Conservation (phyloP, 225 moss, liverwort and hornwort genomes). For the Antitrichia curtipendula region DNA sequence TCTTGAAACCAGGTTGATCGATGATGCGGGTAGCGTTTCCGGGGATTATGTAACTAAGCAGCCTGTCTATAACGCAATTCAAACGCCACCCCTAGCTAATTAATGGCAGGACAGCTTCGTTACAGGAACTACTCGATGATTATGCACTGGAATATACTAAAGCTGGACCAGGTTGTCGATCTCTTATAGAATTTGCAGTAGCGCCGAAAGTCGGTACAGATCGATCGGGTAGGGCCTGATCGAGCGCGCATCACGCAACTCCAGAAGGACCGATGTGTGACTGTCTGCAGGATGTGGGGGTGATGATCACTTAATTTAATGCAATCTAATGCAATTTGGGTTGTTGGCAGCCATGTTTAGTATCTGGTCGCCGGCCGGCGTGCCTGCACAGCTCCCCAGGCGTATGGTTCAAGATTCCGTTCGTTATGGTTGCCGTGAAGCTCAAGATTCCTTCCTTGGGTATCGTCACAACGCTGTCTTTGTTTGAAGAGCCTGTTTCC, state of each 20-base stretch:
- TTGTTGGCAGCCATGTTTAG: neutral
- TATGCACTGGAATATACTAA: neutral
- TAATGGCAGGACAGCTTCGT: neutral
- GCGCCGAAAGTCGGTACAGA: neutral
- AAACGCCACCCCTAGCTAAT: neutral
- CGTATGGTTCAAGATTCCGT: conserved; percentile 4
- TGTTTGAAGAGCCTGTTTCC: neutral
- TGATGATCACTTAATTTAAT: neutral
- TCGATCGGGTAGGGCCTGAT: neutral
- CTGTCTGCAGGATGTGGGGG: neutral
- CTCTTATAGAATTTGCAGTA: too few species aligned
- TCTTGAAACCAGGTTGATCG: neutral
- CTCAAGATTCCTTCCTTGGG: neutral
- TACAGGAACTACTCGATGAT: neutral
- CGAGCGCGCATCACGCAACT: neutral
- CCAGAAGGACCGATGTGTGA: neutral
- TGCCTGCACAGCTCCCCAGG: neutral
- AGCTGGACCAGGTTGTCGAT: too few species aligned
- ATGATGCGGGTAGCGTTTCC: neutral
- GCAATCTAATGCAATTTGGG: neutral
- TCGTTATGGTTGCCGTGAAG: neutral
- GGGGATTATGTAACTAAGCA: too few species aligned
- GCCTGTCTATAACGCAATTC: neutral
- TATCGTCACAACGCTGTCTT: neutral
- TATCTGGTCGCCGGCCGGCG: neutral